A percentile compares a stretch with the other conserved stretches of the same genome.
Evolutionary conservation across 2,329 filamentous ascomycete genomes (phyloP).

Genomic region (Didymella lethalis): DNA sequence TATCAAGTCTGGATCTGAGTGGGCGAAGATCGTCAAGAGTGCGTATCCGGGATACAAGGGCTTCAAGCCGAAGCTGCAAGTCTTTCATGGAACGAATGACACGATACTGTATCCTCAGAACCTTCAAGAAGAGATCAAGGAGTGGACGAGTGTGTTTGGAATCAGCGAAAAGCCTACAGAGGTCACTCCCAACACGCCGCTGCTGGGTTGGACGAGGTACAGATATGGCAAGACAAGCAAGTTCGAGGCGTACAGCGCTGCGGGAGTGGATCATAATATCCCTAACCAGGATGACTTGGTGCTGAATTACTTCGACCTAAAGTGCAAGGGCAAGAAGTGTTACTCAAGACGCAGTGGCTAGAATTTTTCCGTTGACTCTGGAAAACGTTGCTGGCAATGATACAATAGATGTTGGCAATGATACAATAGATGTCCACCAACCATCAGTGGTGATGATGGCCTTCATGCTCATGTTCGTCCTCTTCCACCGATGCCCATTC

Average conservation of each 20-base stretch:
- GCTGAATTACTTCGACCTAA: slow-evolving; percentile 46
- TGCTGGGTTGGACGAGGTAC: slow-evolving; percentile 42
- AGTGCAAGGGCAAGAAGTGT: slow-evolving; percentile 30
- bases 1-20: slow-evolving; percentile 42
- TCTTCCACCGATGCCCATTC: slow-evolving; percentile 53
- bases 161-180: slow-evolving; percentile 33
- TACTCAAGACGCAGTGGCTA: slow-evolving; percentile 27
- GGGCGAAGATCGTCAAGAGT: slow-evolving; percentile 39
- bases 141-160: slow-evolving; percentile 46
- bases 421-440: not conserved
- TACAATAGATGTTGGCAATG: not conserved
- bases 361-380: not conserved
- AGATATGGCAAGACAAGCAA: slow-evolving; percentile 35
- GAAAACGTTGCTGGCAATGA: not conserved
- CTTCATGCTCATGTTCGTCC: slow-evolving; percentile 30
- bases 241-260: slow-evolving; percentile 45
- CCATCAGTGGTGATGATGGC: slow-evolving; percentile 7
- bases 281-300: slow-evolving; percentile 43
- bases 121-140: slow-evolving; percentile 45
- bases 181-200: slow-evolving; percentile 37
- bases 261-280: slow-evolving; percentile 42
- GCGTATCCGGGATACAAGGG: slow-evolving; percentile 44
- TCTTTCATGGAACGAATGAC: slow-evolving; percentile 41
- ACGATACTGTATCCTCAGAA: slow-evolving; percentile 43
- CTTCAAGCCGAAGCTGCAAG: slow-evolving; percentile 45